phyloP scores from a whole-genome alignment of 2,329 filamentous ascomycete genomes.

The Laburnicola sp. region DNA sequence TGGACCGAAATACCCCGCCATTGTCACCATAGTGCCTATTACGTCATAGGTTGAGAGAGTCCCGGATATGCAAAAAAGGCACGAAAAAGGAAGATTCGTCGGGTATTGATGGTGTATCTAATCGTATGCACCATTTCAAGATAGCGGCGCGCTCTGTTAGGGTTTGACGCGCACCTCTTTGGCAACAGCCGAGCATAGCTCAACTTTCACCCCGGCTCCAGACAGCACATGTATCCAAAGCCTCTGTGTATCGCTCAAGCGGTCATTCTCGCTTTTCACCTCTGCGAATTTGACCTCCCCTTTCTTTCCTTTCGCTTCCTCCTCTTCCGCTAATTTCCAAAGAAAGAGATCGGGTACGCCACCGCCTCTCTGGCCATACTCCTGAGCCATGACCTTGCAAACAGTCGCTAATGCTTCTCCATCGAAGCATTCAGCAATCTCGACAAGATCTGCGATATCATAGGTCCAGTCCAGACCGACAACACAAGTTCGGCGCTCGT shows the following conservation, averaged over 20 bases:
- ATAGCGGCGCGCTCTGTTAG: too few relatives aligned
- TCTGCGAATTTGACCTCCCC: conserved; percentile 72
- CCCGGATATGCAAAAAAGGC: too few relatives aligned
- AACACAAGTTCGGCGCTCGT: conserved; percentile 76
- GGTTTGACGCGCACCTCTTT: conserved; percentile 51
- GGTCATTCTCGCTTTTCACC: conserved; percentile 72
- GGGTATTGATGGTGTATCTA: not conserved
- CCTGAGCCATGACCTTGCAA: conserved; percentile 93
- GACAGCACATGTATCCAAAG: conserved; percentile 95
- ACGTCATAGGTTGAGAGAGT: not conserved
- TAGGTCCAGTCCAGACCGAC: conserved; percentile 92
- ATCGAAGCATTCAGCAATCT: conserved; percentile 77
- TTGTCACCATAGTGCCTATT: not conserved
- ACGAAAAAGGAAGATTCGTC: too few relatives aligned
- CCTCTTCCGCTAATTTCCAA: conserved; percentile 62
- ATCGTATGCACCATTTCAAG: too few relatives aligned
- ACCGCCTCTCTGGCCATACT: conserved; percentile 82
- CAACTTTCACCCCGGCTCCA: conserved; percentile 81
- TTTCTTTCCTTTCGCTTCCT: conserved; percentile 39
- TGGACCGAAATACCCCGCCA: conserved; percentile 3
- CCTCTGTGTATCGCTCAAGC: conserved; percentile 91
- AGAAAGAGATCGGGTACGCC: conserved; percentile 92
- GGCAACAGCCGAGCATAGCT: conserved; percentile 71
- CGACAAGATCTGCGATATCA: conserved; percentile 73
- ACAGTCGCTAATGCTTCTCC: conserved; percentile 79